Base-by-base conservation (phyloP, 352 stramenopile genomes). In the Globisporangium radiosum region DNA sequence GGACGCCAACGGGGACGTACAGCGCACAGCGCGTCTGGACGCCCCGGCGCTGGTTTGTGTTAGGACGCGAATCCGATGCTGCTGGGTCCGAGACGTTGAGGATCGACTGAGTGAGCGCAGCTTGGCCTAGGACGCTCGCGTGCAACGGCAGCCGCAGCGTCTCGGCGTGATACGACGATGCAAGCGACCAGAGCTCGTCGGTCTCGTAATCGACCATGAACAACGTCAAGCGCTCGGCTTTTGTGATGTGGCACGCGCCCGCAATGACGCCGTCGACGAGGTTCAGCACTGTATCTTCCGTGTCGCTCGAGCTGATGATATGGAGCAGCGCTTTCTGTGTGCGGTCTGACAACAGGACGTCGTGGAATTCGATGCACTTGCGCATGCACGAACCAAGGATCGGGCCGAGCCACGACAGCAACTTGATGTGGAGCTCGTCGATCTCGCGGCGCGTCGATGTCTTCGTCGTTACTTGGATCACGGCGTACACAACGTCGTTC, bases 161-260 rank as follows among this genome's bases (percentile, higher is more conserved):
- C 44, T 90, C 74, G 10, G 87, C 78, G 47, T 78, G 81, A 55
- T 87, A 87, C 19, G 80, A 90, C 3, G 82, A 88, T 44, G 81
- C 87, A 15, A 94, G 62, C 3, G 85, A 86, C 85, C 85, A 94
- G 7, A 92, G 72, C 55, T 94, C 82, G 25, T 91, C 70, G 1
- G 78, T 87, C 45, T 91, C 78, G 82, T 82, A 94, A 63, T 94
- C 82, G 19, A 94, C 70, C 73, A 94, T 88, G 60, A 92, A 94
- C 19, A 94, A 59, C 52, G 82, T 81, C 11, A 92, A 63, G 17
- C 77, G 75, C 42, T 92, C 82, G 33, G 81, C 82, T 57, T 88
- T 88, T 2, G 84, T 90, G 65, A 94, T 94, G 60, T 94, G 85
- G 14, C 75, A 84, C 0, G 81, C 82, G 54, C 82, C 85, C 7